Percentiles rank a stretch among this genome's conserved stretches.
phyloP scores from a whole-genome alignment of 768 basidiomycete genomes.

The Auriscalpium vulgare region DNA sequence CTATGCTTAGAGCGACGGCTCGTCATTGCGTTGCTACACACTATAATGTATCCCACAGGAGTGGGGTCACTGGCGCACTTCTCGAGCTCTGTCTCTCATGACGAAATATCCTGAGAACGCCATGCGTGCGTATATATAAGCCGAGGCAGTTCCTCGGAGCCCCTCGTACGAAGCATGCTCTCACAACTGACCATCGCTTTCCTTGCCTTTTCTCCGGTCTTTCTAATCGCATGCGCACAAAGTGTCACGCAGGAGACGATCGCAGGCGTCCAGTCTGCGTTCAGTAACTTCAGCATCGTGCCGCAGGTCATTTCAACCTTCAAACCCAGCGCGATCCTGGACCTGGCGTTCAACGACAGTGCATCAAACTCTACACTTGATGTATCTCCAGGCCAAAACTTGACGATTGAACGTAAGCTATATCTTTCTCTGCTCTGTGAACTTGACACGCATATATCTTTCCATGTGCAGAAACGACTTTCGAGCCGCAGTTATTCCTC shows the following conservation, averaged over 20 bases:
- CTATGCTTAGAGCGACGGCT: too few relatives aligned
- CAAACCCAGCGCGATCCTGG: not conserved
- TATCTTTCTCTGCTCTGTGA: not conserved
- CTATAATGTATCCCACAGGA: too few relatives aligned
- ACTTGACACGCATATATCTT: not conserved
- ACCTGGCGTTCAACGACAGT: not conserved
- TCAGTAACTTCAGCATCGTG: not conserved
- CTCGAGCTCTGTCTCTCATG: too few relatives aligned
- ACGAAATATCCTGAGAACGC: too few relatives aligned
- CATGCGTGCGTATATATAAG: too few relatives aligned
- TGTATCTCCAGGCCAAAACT: not conserved
- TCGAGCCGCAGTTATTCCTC: slow-evolving; percentile 2
- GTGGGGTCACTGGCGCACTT: too few relatives aligned
- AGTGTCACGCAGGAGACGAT: not conserved
- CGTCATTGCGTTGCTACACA: too few relatives aligned
- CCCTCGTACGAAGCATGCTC: too few relatives aligned
- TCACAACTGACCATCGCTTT: too few relatives aligned
- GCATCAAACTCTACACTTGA: not conserved
- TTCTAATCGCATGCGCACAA: not conserved
- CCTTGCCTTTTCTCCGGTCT: not conserved
- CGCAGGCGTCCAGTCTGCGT: not conserved
- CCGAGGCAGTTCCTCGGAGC: too few relatives aligned
- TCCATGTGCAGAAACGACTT: not conserved
- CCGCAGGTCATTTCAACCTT: not conserved
- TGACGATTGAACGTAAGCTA: not conserved